Conservation (phyloP, 2,329 filamentous ascomycete species). For the Cephalotrichum gorgonifer region DNA sequence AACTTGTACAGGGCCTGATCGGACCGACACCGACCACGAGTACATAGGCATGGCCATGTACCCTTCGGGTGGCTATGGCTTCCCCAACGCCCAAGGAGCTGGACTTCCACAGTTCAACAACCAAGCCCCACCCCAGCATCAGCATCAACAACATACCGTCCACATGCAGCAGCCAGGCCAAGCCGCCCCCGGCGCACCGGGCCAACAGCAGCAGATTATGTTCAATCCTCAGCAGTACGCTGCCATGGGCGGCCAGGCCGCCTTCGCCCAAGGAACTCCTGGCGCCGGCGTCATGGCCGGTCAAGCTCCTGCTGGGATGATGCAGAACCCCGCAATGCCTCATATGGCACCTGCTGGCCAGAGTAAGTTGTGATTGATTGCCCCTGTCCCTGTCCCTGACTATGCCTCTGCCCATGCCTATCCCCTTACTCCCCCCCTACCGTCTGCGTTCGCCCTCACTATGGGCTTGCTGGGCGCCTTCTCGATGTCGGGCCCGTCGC, state of each 20-base stretch:
- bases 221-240: constrained; percentile 6
- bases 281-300: constrained; percentile 35
- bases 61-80: constrained; percentile 4
- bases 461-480: too few relatives aligned
- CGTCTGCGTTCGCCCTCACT: too few relatives aligned
- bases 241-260: constrained; percentile 5
- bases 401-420: background rate
- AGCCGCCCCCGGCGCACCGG: constrained; percentile 1
- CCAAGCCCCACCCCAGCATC: constrained; percentile 3
- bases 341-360: constrained; percentile 50
- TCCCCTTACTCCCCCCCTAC: background rate
- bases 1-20: background rate
- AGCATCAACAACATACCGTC: constrained; percentile 1
- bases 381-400: background rate
- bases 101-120: constrained; percentile 5
- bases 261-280: constrained; percentile 2
- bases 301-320: constrained; percentile 46
- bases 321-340: constrained; percentile 50
- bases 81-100: constrained; percentile 4
- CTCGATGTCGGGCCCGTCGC: background rate
- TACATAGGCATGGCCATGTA: constrained; percentile 4
- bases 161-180: constrained; percentile 3
- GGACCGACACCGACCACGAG: background rate
- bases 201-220: constrained; percentile 6
- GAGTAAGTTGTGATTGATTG: constrained; percentile 31